Evolutionary conservation across 2,329 filamentous ascomycete species (phyloP).

Genomic region (Xylaria digitata): DNA sequence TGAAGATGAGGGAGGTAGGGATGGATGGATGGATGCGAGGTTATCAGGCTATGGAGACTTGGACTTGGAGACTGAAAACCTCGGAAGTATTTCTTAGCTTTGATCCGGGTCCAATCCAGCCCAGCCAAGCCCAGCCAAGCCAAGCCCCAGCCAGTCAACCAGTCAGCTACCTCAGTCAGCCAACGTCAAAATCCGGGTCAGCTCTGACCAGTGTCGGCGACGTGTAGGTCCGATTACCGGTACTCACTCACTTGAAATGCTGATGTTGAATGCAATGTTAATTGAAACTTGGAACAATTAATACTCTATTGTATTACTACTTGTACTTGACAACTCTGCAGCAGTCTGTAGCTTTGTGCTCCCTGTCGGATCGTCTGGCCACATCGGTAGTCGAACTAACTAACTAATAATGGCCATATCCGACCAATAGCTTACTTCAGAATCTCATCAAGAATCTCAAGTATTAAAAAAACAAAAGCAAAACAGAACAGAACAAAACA

Average conservation of each 20-base stretch:
- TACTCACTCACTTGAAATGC: neutral
- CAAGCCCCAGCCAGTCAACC: neutral
- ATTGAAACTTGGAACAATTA: slow-evolving; percentile 37
- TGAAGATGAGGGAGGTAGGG: slow-evolving; percentile 19
- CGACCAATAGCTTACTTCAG: slow-evolving; percentile 41
- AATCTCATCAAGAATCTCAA: slow-evolving; percentile 44
- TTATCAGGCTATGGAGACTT: slow-evolving; percentile 38
- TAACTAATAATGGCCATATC: slow-evolving; percentile 43
- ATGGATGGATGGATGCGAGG: slow-evolving; percentile 39
- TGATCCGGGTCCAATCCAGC: slow-evolving; percentile 28
- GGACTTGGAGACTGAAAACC: slow-evolving; percentile 45
- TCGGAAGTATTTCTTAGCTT: slow-evolving; percentile 42
- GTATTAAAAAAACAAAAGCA: slow-evolving; percentile 48
- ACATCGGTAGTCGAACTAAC: slow-evolving; percentile 30
- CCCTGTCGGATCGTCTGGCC: slow-evolving; percentile 35
- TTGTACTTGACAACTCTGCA: slow-evolving; percentile 42
- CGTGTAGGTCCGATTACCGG: slow-evolving; percentile 22
- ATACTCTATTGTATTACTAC: slow-evolving; percentile 48
- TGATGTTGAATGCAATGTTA: neutral
- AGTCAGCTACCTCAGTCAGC: neutral
- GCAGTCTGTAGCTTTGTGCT: slow-evolving; percentile 41
- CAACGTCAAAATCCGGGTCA: slow-evolving; percentile 14
- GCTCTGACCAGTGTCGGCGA: slow-evolving; percentile 29
- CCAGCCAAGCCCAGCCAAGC: slow-evolving; percentile 21
- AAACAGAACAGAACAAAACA: neutral